Evolutionary conservation across 139 green algal species (phyloP).

Genomic region (Coelastrella sp.): DNA sequence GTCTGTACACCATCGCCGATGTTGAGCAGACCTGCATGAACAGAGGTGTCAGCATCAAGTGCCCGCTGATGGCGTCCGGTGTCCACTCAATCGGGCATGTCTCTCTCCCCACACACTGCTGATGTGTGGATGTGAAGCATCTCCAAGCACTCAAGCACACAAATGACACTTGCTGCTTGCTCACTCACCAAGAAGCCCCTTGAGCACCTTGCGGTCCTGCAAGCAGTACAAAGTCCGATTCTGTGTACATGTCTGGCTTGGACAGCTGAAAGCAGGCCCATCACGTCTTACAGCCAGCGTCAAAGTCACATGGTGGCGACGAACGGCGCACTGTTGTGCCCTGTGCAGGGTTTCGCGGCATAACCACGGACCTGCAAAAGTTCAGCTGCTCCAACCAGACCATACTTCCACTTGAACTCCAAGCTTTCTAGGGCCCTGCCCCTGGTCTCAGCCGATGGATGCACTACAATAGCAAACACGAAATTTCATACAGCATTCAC

Average conservation of each 20-base stretch:
- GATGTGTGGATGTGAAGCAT: no score
- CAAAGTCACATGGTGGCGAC: not conserved
- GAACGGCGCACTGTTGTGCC: not conserved
- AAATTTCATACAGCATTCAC: not conserved
- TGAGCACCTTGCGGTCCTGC: slow-evolving; percentile 57
- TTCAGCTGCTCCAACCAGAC: slow-evolving; percentile 56
- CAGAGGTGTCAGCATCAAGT: not conserved
- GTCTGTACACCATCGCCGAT: slow-evolving; percentile 54
- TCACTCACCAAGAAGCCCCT: slow-evolving; percentile 55
- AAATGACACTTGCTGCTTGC: no score
- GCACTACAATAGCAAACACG: slow-evolving; percentile 44
- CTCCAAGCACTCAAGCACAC: no score
- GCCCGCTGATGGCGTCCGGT: not conserved
- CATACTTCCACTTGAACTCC: slow-evolving; percentile 74
- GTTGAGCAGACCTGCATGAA: slow-evolving; percentile 43
- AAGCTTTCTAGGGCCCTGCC: slow-evolving; percentile 63
- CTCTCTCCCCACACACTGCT: not conserved
- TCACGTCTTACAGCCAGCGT: no score
- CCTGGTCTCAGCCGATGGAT: slow-evolving; percentile 64
- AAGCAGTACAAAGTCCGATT: no score
- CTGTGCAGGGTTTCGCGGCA: not conserved
- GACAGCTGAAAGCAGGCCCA: no score
- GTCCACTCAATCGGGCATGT: not conserved
- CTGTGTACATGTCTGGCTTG: no score
- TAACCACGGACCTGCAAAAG: slow-evolving; percentile 40